phyloP scores from a whole-genome alignment of 805 yeast genomes.

The Saccharomycopsis babjevae region DNA sequence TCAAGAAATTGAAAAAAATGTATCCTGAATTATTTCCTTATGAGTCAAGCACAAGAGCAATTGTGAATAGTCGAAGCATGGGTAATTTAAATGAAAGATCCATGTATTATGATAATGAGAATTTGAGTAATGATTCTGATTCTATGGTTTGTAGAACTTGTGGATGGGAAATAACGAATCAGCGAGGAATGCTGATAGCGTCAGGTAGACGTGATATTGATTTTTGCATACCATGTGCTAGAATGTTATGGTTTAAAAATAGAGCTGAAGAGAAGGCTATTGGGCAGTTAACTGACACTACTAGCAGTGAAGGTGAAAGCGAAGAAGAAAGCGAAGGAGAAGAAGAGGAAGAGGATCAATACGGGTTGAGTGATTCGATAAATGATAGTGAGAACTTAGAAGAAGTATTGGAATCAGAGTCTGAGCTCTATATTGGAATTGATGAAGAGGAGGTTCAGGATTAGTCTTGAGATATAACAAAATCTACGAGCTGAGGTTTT shows the following conservation, averaged over 20 bases:
- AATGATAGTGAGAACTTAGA: no score
- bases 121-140: neutral
- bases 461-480: neutral
- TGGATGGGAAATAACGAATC: neutral
- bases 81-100: no score
- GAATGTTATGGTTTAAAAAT: neutral
- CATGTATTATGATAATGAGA: no score
- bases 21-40: neutral
- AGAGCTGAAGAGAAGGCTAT: neutral
- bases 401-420: neutral
- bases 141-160: neutral
- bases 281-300: neutral
- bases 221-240: neutral
- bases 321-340: neutral
- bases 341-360: neutral
- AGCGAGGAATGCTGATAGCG: neutral
- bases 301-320: neutral
- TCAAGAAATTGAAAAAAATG: neutral
- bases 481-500: no score
- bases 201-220: neutral
- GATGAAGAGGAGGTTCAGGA: neutral
- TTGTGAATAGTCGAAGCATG: no score
- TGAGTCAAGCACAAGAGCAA: neutral
- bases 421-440: neutral
- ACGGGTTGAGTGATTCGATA: no score